These are phyloP conservation scores for Paecilomyces niveus DNA, from an alignment of 2,329 filamentous ascomycete genomes.

Conservation along the genomic window DNA sequence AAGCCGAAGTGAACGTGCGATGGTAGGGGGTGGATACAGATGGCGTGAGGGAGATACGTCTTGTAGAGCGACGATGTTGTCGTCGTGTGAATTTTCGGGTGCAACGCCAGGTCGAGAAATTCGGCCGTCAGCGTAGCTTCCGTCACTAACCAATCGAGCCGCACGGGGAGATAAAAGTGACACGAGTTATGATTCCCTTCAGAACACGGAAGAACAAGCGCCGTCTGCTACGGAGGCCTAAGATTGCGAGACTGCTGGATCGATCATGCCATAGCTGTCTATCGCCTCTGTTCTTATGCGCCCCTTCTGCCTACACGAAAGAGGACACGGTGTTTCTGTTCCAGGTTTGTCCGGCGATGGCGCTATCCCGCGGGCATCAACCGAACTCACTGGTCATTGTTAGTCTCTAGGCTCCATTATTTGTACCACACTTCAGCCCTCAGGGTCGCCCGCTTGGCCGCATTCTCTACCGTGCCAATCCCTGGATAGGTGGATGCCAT, in stretches of 20 bases:
- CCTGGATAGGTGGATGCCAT: neutral
- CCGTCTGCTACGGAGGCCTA: neutral
- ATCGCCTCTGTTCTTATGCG: conserved; percentile 3
- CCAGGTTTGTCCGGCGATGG: neutral
- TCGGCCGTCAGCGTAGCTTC: conserved; percentile 31
- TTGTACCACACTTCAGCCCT: neutral
- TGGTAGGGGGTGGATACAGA: conserved; percentile 8
- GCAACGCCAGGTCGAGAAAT: conserved; percentile 28
- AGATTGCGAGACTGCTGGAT: conserved; percentile 2
- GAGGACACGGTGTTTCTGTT: conserved; percentile 24
- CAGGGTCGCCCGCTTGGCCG: neutral
- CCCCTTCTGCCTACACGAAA: conserved; percentile 4
- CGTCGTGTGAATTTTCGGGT: conserved; percentile 26
- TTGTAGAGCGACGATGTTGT: conserved; percentile 6
- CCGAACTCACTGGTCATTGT: neutral
- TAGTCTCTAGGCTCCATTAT: neutral
- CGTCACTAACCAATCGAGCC: conserved; percentile 20
- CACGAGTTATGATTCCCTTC: neutral
- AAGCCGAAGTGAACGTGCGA: conserved; percentile 9
- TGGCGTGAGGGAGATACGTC: conserved; percentile 6
- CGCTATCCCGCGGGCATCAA: conserved; percentile 2
- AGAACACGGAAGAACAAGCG: neutral
- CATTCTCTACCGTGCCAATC: neutral
- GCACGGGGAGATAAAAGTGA: conserved; percentile 1
- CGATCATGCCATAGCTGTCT: neutral